phyloP scores from a whole-genome alignment of 129 eudicot species.

The Dittrichia graveolens region DNA sequence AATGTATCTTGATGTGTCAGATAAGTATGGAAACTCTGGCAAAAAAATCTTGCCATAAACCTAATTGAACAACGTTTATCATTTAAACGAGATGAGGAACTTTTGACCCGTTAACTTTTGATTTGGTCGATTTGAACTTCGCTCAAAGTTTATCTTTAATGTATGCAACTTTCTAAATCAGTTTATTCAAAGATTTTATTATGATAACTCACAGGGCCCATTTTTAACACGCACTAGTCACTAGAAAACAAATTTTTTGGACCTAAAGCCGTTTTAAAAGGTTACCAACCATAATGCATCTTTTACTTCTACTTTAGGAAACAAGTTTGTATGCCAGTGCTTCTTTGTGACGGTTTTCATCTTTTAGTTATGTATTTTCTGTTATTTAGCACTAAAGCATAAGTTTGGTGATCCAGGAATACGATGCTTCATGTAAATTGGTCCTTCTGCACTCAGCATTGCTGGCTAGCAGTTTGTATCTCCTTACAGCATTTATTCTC shows the following conservation, averaged over 20 bases:
- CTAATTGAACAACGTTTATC: constrained; percentile 48
- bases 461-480: constrained; percentile 62
- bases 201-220: background rate
- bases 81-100: constrained; percentile 47
- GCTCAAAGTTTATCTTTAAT: background rate
- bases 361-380: background rate
- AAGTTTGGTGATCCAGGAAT: constrained; percentile 44
- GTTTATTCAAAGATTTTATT: background rate
- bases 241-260: background rate
- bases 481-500: constrained; percentile 53
- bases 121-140: background rate
- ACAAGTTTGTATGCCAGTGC: background rate
- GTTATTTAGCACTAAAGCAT: constrained; percentile 15
- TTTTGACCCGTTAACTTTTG: background rate
- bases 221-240: background rate
- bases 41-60: constrained; percentile 56
- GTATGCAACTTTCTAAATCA: background rate
- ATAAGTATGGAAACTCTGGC: constrained; percentile 56
- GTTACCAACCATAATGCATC: background rate
- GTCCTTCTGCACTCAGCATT: constrained; percentile 57
- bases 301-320: background rate
- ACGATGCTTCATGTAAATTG: constrained; percentile 33
- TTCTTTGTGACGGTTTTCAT: background rate
- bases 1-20: constrained; percentile 41
- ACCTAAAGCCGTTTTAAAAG: background rate